Conservation (phyloP, 768 basidiomycete species). For the Boletus patriciae region DNA sequence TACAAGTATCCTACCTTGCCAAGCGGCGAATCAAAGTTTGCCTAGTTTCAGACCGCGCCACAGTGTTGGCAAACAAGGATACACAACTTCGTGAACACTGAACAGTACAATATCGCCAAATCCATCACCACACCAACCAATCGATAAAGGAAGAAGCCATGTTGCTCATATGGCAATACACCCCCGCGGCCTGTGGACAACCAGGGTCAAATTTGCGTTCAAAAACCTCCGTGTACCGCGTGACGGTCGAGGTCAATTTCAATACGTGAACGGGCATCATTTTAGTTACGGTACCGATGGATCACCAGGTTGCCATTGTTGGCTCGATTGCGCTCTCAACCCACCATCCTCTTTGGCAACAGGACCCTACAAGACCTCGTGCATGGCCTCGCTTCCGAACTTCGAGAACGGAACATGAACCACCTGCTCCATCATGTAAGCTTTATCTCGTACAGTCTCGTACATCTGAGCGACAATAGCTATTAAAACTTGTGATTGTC, state of each 20-base stretch:
- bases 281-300: conserved; percentile 33
- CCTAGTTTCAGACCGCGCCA: conserved; percentile 19
- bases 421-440: conserved; percentile 22
- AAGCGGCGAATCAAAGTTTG: conserved; percentile 27
- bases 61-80: conserved; percentile 26
- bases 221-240: conserved; percentile 24
- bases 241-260: conserved; percentile 23
- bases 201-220: conserved; percentile 7
- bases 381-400: conserved; percentile 25
- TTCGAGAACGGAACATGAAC: conserved; percentile 25
- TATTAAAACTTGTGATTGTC: conserved; percentile 1
- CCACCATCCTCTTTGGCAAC: conserved; percentile 18
- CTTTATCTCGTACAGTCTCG: conserved; percentile 4
- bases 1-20: conserved; percentile 20
- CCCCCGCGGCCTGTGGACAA: neutral
- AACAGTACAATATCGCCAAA: neutral
- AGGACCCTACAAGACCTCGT: conserved; percentile 21
- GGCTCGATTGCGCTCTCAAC: conserved; percentile 7
- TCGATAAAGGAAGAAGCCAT: conserved; percentile 7
- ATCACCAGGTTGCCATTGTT: conserved; percentile 25
- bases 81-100: conserved; percentile 15
- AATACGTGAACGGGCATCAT: conserved; percentile 31
- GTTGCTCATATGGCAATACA: neutral
- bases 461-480: neutral
- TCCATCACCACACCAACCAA: neutral